Base-by-base conservation (phyloP, 164 flowering plant genomes). In the Annona cherimola region DNA sequence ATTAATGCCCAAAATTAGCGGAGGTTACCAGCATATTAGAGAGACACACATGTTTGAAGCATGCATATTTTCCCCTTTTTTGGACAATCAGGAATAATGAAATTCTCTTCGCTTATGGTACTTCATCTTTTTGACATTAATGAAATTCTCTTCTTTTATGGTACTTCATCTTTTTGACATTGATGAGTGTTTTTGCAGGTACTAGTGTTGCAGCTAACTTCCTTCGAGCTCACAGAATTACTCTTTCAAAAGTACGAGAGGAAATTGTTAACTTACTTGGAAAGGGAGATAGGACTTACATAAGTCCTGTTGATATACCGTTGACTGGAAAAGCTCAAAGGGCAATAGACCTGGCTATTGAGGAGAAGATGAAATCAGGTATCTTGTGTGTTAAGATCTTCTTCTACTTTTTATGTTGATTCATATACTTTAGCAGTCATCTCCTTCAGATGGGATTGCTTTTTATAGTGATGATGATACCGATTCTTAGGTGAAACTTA, bases 331-430 rank as follows among this genome's bases (percentile, higher is more conserved):
- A 76, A 67, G 97, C 94, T 76, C 92, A 89, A 79, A 86, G 80
- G 75, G 92, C 85, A 14, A 85, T 94, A 65, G 97, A 92, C 80
- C 87, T 88, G 91, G 97, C 97, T 73, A 75, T 89, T 73, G 92
- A 91, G 76, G 86, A 89, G 75, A 90, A 91, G 68, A 71, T 90
- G 63, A 87, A 86, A 79, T 88, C 96, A 68, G 97, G 98, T 88
- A 71, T 67, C 60, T 20, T 35, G 26, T 19, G 55, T 54, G 39
- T 8, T 5, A 18, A 42, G 2, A 1, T 19, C 39, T 14, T 60
- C 46, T 68, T 57, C n/a, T 4, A 4, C 35, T 61, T 3, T 20
- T 61, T 61, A 9, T 61, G 40, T 20, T 61, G 9, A 26, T 61
- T 61, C 2, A 8, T 61, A 20, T 7, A 4, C 26, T 61, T 18